Base-by-base conservation (phyloP, 1,284 basidiomycete genomes). In the Boletus hoseneyae region DNA sequence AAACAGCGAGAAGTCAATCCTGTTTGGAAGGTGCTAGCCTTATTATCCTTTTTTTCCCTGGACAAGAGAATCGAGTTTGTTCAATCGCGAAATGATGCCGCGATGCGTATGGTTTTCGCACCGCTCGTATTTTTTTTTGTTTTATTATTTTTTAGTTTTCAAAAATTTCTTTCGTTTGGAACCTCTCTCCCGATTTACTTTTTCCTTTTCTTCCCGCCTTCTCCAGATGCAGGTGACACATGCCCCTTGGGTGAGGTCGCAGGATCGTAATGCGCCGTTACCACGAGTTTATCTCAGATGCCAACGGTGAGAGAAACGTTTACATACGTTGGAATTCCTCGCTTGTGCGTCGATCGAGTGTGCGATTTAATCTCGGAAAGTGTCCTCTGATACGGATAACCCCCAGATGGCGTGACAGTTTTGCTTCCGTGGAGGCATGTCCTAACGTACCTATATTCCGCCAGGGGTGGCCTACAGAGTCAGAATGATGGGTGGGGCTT, bases 201-300 rank as follows among this genome's bases (percentile, higher is more conserved):
- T 49, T 47, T 49, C 30, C 48, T 27, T 36, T 38, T 36, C 38
- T 36, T 45, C 45, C 30, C 33, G 48, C 37, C 33, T 47, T 55
- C 32, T 52, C 46, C 45, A 49, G 51, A 63, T 51, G 43, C 29
- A 29, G 43, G 27, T 52, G 51, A 50, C 57, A 56, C 61, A 66
- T 64, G 63, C 54, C 51, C 50, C 45, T 54, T 53, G 49, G 38
- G 59, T 48, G 50, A 54, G 63, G 59, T 60, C 52, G 49, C 59
- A 67, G 59, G 65, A 57, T 54, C 50, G 51, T 53, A 53, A 25
- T 62, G 57, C 47, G 45, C 50, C 18, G 53, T 61, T 62, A 48
- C 61, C 63, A 66, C 61, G 61, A 66, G 61, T 63, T 60, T 65
- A 63, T 67, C 62, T 65, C 53, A 57, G 52, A 60, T 65, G 45